phyloP scores from a whole-genome alignment of 2,329 filamentous ascomycete genomes.

The Dactylellina cionopaga region DNA sequence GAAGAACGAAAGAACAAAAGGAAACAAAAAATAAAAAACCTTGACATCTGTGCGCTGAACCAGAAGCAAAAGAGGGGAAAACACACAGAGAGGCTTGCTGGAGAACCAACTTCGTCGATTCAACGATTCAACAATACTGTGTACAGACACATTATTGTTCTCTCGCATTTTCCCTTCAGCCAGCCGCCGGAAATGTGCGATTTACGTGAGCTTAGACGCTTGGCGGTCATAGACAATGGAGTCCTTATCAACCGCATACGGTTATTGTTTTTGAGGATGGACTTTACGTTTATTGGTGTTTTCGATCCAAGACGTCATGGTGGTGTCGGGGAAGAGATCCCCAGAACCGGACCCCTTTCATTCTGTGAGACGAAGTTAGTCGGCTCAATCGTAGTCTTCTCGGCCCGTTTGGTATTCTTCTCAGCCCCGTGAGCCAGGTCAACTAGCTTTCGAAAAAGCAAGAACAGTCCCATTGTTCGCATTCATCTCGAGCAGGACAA shows the following conservation, averaged over 20 bases:
- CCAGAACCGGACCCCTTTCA: conserved; percentile 41
- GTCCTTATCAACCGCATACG: conserved; percentile 34
- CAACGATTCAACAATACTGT: no score
- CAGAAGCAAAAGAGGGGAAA: conserved; percentile 18
- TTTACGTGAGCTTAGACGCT: conserved; percentile 50
- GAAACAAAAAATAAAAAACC: conserved; percentile 10
- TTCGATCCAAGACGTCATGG: conserved; percentile 37
- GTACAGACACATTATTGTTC: not conserved
- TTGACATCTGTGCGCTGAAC: conserved; percentile 40
- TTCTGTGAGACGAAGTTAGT: conserved; percentile 24
- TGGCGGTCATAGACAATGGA: conserved; percentile 40
- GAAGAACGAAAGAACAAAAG: conserved; percentile 19
- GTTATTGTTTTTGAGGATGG: conserved; percentile 33
- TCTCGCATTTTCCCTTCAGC: conserved; percentile 11
- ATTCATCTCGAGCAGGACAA: conserved; percentile 49
- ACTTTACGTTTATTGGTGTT: conserved; percentile 33
- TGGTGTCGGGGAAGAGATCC: conserved; percentile 40
- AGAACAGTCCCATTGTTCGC: conserved; percentile 38
- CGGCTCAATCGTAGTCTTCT: not conserved
- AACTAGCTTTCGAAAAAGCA: conserved; percentile 36
- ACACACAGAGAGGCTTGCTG: not conserved
- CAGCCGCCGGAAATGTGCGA: conserved; percentile 41
- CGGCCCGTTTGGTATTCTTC: conserved; percentile 36
- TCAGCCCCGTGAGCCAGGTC: conserved; percentile 50
- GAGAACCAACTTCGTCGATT: no score